Evolutionary conservation across 176 grass and related monocot genomes (phyloP).

Genomic region (Phoenix roebelenii): DNA sequence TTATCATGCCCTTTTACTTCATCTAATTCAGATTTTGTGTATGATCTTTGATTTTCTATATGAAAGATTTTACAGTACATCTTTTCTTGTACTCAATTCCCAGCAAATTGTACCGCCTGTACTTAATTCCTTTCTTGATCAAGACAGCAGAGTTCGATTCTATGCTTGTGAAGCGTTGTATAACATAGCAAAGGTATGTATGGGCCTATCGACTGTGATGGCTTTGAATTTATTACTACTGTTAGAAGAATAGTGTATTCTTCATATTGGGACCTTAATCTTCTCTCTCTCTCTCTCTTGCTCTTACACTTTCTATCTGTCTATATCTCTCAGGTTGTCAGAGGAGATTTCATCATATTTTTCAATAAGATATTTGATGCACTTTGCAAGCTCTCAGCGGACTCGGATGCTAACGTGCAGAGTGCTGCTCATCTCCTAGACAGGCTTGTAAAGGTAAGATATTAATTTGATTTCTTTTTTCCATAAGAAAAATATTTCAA

Average conservation of each 20-base stretch:
- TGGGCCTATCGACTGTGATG: too few species aligned
- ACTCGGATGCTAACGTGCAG: constrained; percentile 93
- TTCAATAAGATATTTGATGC: constrained; percentile 99
- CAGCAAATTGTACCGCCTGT: constrained; percentile 93
- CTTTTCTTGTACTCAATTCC: constrained; percentile 2
- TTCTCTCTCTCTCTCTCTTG: too few species aligned
- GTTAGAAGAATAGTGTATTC: too few species aligned
- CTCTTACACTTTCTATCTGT: background rate
- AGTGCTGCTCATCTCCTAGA: constrained; percentile 99
- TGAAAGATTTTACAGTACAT: background rate
- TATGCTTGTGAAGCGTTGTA: constrained; percentile 99
- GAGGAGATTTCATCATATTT: constrained; percentile 92
- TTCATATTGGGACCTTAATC: too few species aligned
- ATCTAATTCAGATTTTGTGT: background rate
- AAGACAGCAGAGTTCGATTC: constrained; percentile 96
- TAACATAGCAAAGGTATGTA: constrained; percentile 90
- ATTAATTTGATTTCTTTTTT: background rate
- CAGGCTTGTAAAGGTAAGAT: constrained; percentile 81
- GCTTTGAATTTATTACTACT: too few species aligned
- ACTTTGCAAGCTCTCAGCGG: constrained; percentile 90
- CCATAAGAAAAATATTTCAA: background rate
- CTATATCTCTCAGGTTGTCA: constrained; percentile 59
- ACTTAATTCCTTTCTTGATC: constrained; percentile 60
- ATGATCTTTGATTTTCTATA: background rate
- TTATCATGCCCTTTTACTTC: too few species aligned